Evolutionary conservation across 2,329 filamentous ascomycete genomes (phyloP).

Genomic region (Alternaria sp.): DNA sequence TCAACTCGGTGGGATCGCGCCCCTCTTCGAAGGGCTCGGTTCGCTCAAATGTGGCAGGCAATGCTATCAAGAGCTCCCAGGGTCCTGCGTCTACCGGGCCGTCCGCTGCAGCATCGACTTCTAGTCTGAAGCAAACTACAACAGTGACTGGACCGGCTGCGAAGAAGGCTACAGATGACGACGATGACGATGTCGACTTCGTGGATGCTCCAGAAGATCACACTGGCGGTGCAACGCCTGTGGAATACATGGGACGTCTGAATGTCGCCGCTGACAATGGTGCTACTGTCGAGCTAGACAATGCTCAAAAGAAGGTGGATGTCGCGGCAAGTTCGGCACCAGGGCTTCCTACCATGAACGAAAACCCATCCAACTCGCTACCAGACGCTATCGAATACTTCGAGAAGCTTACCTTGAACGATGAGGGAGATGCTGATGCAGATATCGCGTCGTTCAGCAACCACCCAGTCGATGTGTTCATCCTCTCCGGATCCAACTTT

Average conservation of each 20-base stretch:
- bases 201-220: constrained; percentile 62
- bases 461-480: constrained; percentile 82
- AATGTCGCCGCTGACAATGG: constrained; percentile 32
- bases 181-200: constrained; percentile 57
- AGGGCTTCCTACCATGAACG: constrained; percentile 25
- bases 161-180: constrained; percentile 26
- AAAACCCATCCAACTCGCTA: constrained; percentile 24
- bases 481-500: constrained; percentile 86
- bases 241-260: constrained; percentile 56
- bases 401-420: constrained; percentile 37
- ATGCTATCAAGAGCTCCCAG: constrained; percentile 13
- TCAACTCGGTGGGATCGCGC: constrained; percentile 30
- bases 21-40: constrained; percentile 31
- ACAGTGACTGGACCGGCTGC: constrained; percentile 1
- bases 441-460: constrained; percentile 69
- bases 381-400: constrained; percentile 39
- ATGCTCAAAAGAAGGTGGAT: constrained; percentile 24
- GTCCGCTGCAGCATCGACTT: constrained; percentile 23
- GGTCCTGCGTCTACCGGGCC: constrained; percentile 6
- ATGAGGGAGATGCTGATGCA: constrained; percentile 53
- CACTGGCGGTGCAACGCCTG: constrained; percentile 54
- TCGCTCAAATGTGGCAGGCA: constrained; percentile 17
- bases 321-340: constrained; percentile 34
- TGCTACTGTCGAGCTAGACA: constrained; percentile 33
- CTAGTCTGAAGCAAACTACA: constrained; percentile 21